Evolutionary conservation across 192 early-diverging fungal genomes (phyloP), one percentile per base, ranked within the genome.

Genomic region (Linnemannia exigua): DNA sequence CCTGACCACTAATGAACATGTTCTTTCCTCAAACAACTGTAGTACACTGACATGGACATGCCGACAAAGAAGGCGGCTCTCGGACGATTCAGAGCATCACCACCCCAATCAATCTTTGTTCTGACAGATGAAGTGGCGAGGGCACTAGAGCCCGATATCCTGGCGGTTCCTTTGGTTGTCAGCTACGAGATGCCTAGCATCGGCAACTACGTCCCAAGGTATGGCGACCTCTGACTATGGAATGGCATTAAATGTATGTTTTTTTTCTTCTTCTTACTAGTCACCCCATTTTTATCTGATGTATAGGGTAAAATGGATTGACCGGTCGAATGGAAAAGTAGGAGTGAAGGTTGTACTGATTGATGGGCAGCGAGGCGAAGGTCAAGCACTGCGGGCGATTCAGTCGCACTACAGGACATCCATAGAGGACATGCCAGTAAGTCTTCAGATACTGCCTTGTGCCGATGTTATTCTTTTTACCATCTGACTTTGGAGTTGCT

Each of bases 361-460:
- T 12, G 84, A 86, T 69, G 84, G 84, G 4, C 78, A 86, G 16
- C 74, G 75, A 16, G 84, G 78, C 7, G 84, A 86, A 67, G 84
- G 77, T 1, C 84, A 80, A 31, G 74, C 70, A 28, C 38, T 86
- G 16, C 28, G 78, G 37, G 68, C 79, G 20, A 86, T 86, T 28
- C 84, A 86, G 31, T 70, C 79, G 28, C 84, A 86, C n/a, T 86
- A 86, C 38, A 69, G 75, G 22, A 80, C 84, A 2, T 77, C 70
- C 6, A 86, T 86, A 38, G 84, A 86, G 25, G 84, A 86, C n/a
- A 80, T 86, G 78, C 84, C 84, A 28, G 84, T 86, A 80, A 80
- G 83, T n/a, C n/a, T n/a, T n/a, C n/a, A n/a, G n/a, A n/a, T n/a
- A n/a, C n/a, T n/a, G n/a, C n/a, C n/a, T n/a, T n/a, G n/a, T n/a